Evolutionary conservation across 768 basidiomycete genomes (phyloP).

Genomic region (Agaricus bisporus): DNA sequence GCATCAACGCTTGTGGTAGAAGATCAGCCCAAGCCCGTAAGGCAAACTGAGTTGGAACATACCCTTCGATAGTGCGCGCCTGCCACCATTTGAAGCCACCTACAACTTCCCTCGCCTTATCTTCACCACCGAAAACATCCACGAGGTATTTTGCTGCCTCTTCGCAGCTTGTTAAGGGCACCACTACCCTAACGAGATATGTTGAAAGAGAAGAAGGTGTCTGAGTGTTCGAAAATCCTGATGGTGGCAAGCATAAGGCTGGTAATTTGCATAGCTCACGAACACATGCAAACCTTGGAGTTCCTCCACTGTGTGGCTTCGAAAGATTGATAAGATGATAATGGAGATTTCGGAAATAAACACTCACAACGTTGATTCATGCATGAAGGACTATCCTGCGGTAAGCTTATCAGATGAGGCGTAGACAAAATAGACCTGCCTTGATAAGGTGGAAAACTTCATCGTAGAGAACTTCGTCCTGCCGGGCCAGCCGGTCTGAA

Average conservation of each 20-base stretch:
- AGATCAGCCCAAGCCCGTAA: neutral
- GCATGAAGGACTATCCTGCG: conserved; percentile 60
- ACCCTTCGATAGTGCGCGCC: conserved; percentile 80
- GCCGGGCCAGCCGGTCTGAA: conserved; percentile 43
- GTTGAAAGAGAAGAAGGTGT: conserved; percentile 86
- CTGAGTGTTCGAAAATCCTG: conserved; percentile 69
- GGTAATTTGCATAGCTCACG: neutral
- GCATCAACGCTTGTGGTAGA: conserved; percentile 57
- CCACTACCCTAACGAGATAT: conserved; percentile 59
- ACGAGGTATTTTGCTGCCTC: conserved; percentile 70
- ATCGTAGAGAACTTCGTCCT: conserved; percentile 78
- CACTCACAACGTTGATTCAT: conserved; percentile 61
- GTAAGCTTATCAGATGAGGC: neutral
- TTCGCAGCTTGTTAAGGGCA: conserved; percentile 74
- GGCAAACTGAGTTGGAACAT: conserved; percentile 15
- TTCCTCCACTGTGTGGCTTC: conserved; percentile 81
- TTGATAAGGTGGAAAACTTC: conserved; percentile 73
- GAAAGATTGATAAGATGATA: neutral
- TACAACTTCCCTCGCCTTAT: conserved; percentile 58
- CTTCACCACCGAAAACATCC: conserved; percentile 79
- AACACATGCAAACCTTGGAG: conserved; percentile 44
- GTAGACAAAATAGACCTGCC: conserved; percentile 29
- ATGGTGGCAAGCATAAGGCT: neutral
- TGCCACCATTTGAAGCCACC: conserved; percentile 99
- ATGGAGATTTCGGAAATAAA: neutral